A percentile compares a stretch with the other conserved stretches of the same genome.
Evolutionary conservation across 2,329 filamentous ascomycete species (phyloP).

Genomic region (Ophiostoma quercus): DNA sequence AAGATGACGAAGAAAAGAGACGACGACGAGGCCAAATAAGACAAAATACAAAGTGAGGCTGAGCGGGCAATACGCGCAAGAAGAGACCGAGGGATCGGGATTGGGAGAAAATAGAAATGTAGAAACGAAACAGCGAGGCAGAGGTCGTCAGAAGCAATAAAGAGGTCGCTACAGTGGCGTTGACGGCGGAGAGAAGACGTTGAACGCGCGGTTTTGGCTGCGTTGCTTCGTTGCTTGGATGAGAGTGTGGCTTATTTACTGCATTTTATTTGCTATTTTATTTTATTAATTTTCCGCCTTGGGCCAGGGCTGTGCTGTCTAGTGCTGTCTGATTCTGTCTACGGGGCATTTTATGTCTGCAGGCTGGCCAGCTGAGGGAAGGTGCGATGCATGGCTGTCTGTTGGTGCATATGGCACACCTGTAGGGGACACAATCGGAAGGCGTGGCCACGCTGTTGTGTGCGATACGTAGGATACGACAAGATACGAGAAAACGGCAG

Average conservation of each 20-base stretch:
- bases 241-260: background rate
- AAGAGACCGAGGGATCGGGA: background rate
- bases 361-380: background rate
- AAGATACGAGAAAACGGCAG: slow-evolving; percentile 3
- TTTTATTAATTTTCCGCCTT: background rate
- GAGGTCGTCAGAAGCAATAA: background rate
- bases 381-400: background rate
- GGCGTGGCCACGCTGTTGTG: background rate
- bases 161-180: background rate
- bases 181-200: background rate
- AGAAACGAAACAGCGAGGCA: background rate
- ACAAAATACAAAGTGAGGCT: background rate
- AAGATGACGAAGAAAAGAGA: background rate
- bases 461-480: background rate
- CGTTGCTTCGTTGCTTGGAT: slow-evolving; percentile 11
- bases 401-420: background rate
- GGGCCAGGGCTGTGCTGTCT: slow-evolving; percentile 3
- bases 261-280: background rate
- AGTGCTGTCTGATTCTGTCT: slow-evolving; percentile 1
- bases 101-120: background rate
- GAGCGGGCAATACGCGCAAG: background rate
- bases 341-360: background rate
- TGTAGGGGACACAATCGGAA: background rate
- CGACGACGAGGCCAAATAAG: background rate
- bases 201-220: slow-evolving; percentile 8